Conservation (phyloP, 129 eudicot species). For the Erigeron canadensis region DNA sequence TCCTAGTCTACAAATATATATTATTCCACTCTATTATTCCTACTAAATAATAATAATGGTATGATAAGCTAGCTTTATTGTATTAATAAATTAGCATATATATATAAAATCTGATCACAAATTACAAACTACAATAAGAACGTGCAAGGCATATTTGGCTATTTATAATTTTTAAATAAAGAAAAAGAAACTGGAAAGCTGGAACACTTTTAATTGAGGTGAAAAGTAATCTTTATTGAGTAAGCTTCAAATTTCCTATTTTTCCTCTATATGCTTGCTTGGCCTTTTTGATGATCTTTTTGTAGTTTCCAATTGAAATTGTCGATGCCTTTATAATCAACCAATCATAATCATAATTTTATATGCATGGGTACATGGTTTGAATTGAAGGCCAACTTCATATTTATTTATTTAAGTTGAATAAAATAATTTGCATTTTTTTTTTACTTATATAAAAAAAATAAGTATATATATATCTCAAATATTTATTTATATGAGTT, state of each 20-base stretch:
- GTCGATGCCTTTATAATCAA: slow-evolving; percentile 1
- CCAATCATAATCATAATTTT: not conserved
- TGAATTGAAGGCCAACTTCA: too few relatives aligned
- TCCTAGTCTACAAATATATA: slow-evolving; percentile 11
- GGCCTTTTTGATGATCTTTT: not conserved
- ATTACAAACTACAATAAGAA: slow-evolving; percentile 7
- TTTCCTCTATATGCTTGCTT: not conserved
- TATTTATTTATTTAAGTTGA: too few relatives aligned
- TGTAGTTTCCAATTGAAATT: not conserved
- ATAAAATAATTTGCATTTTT: too few relatives aligned
- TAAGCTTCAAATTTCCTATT: not conserved
- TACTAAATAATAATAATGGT: not conserved
- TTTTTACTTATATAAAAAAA: too few relatives aligned
- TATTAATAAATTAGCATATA: not conserved
- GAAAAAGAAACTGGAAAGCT: slow-evolving; percentile 22
- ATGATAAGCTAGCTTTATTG: slow-evolving; percentile 6
- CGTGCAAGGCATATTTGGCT: slow-evolving; percentile 26
- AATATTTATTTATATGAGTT: too few relatives aligned
- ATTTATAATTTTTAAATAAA: not conserved
- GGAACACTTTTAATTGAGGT: slow-evolving; percentile 16
- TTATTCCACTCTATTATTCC: slow-evolving; percentile 14
- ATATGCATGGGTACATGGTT: not conserved
- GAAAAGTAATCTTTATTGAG: not conserved
- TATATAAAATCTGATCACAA: not conserved
- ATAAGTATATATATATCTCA: too few relatives aligned